Percentiles rank a stretch among this genome's conserved stretches.
Evolutionary conservation across 805 yeast genomes (phyloP).

Genomic region (Wickerhamiella kurtzmanii): DNA sequence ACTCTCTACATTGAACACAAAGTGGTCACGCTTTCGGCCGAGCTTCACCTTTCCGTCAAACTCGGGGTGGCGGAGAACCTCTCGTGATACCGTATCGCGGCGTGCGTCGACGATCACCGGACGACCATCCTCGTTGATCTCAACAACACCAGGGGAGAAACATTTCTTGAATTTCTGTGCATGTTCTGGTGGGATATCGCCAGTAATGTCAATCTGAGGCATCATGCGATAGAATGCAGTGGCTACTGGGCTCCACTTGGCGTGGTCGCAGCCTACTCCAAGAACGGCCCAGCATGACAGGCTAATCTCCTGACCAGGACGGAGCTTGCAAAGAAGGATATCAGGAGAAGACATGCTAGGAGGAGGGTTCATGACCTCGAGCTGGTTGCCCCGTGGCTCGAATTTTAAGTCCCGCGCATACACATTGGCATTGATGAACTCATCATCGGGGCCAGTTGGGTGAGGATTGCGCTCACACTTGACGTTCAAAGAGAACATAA

Average conservation of each 20-base stretch:
- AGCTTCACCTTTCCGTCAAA: constrained; percentile 78
- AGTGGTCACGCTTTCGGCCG: constrained; percentile 85
- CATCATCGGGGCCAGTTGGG: constrained; percentile 73
- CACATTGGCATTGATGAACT: constrained; percentile 72
- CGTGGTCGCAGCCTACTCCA: constrained; percentile 91
- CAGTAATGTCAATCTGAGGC: constrained; percentile 52
- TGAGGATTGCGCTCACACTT: constrained; percentile 76
- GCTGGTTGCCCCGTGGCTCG: constrained; percentile 84
- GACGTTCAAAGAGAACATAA: constrained; percentile 69
- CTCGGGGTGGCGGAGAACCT: constrained; percentile 86
- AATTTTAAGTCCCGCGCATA: constrained; percentile 83
- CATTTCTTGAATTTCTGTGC: constrained; percentile 76
- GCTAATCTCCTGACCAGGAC: constrained; percentile 95
- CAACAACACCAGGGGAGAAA: constrained; percentile 89
- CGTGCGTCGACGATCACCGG: constrained; percentile 83
- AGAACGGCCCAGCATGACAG: constrained; percentile 79
- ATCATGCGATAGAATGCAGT: constrained; percentile 90
- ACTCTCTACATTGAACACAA: constrained; percentile 86
- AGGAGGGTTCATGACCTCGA: constrained; percentile 56
- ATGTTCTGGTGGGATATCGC: constrained; percentile 61
- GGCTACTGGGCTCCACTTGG: constrained; percentile 92
- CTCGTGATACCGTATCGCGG: constrained; percentile 93
- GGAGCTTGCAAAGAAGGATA: constrained; percentile 75
- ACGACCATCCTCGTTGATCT: constrained; percentile 45
- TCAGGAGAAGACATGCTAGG: constrained; percentile 57